These are phyloP conservation scores for Colletotrichum lupini DNA, from an alignment of 2,329 filamentous ascomycete genomes.

Conservation along the genomic window DNA sequence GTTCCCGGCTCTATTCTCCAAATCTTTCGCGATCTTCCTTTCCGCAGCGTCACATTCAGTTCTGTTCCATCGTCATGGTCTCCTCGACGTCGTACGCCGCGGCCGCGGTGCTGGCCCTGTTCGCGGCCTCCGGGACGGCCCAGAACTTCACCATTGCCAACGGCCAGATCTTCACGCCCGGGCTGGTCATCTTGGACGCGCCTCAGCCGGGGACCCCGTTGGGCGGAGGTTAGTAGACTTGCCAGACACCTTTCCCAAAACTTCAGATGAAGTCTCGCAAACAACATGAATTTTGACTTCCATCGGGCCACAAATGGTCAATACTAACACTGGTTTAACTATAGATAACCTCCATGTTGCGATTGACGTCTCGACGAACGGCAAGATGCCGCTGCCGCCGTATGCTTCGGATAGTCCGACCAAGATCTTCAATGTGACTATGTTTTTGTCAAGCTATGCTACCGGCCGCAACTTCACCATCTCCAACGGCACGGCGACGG, in stretches of 20 bases:
- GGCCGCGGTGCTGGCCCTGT: constrained; percentile 41
- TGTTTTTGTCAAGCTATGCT: constrained; percentile 74
- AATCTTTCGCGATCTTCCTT: background rate
- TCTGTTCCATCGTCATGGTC: constrained; percentile 13
- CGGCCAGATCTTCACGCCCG: constrained; percentile 77
- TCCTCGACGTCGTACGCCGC: constrained; percentile 22
- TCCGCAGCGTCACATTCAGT: background rate
- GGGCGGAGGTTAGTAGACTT: constrained; percentile 64
- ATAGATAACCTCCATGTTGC: constrained; percentile 70
- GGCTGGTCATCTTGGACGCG: constrained; percentile 73
- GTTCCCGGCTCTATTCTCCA: background rate
- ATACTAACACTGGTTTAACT: background rate
- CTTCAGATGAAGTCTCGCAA: background rate
- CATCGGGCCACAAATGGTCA: background rate
- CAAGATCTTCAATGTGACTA: constrained; percentile 71
- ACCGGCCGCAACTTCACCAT: constrained; percentile 75
- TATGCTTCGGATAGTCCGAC: constrained; percentile 64
- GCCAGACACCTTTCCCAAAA: background rate
- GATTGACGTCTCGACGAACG: constrained; percentile 74
- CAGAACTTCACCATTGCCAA: constrained; percentile 67
- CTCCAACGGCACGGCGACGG: constrained; percentile 68
- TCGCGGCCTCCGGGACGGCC: constrained; percentile 41
- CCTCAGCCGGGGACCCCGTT: constrained; percentile 73
- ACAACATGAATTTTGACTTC: constrained; percentile 20
- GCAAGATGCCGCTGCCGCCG: constrained; percentile 69